Base-by-base conservation (phyloP, 257 asterid species). In the Galeopsis tetrahit region DNA sequence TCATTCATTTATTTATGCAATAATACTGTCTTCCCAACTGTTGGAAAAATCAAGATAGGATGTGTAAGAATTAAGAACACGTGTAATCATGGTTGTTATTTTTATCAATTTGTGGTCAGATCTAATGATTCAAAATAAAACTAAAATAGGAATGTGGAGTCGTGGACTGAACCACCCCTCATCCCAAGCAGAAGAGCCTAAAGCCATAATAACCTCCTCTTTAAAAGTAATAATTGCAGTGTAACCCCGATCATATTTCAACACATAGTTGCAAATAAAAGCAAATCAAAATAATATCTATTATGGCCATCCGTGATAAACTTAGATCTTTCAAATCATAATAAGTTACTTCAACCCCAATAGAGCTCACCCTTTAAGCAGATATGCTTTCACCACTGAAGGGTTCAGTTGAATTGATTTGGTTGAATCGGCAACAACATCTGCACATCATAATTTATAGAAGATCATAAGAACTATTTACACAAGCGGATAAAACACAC, bases 351-450 rank as follows among this genome's bases (percentile, higher is more conserved):
- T n/a, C n/a, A n/a, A n/a, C 35, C 33, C 4, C 9, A 14, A 65
- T 51, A 48, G n/a, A 57, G 84, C 96, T 90, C 84, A 93, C 98
- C 92, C 97, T 80, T 93, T 93, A 43, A 94, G 96, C 56, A 89
- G 78, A 75, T 93, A 93, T n/a, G 96, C 98, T 85, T 85, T 91
- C 38, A 88, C 83, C 84, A 80, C 70, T 3, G 87, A 79, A 76
- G 96, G 89, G 73, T 93, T 87, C 84, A 86, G 75, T 65, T 80
- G 88, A 57, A 93, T 86, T 15, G 94, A 96, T 73, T 89, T 89
- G 78, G 80, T 90, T 2, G 96, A 94, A 86, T 93, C 98, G 69
- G 93, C 85, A 76, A 91, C 92, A 67, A 97, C 96, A 56, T 87
- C 97, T 93, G 88, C 78, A 75, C 82, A 65, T 21, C 52, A 63